A percentile compares a stretch with the other conserved stretches of the same genome.
phyloP scores from a whole-genome alignment of 345 rosid species.

The Trapa bicornis region DNA sequence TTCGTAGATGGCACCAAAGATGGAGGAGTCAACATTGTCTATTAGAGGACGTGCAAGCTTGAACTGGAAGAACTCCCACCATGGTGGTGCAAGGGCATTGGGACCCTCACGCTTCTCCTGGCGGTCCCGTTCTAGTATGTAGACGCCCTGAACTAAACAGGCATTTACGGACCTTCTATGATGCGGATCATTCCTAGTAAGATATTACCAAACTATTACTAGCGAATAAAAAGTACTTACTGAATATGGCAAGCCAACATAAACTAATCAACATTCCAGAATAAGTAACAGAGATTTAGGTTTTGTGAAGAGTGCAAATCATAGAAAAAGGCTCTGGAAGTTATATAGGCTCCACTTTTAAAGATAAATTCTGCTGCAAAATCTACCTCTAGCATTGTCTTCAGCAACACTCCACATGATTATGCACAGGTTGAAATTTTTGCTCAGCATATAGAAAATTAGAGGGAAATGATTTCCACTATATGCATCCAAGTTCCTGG shows the following conservation, averaged over 20 bases:
- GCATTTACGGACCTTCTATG: constrained; percentile 69
- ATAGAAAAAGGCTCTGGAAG: background rate
- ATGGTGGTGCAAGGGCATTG: constrained; percentile 53
- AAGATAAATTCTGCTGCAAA: background rate
- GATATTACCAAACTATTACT: background rate
- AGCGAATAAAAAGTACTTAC: background rate
- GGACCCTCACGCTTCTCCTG: constrained; percentile 56
- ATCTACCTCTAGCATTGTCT: background rate
- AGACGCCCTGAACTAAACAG: constrained; percentile 71
- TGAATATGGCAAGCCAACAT: background rate
- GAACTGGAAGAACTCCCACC: constrained; percentile 85
- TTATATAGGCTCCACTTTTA: background rate
- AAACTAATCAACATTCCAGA: background rate
- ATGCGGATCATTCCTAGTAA: constrained; percentile 45
- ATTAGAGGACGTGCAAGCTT: constrained; percentile 43
- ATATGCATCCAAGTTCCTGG: background rate
- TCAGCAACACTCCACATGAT: background rate
- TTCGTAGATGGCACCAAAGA: constrained; percentile 76
- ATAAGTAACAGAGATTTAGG: background rate
- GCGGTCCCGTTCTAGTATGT: constrained; percentile 72
- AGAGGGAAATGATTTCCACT: background rate
- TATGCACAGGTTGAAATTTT: background rate
- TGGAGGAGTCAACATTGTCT: constrained; percentile 59
- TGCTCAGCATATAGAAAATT: background rate
- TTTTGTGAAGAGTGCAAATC: background rate